phyloP scores from a whole-genome alignment of 1,284 basidiomycete species.

The Cryptococcus sp. region DNA sequence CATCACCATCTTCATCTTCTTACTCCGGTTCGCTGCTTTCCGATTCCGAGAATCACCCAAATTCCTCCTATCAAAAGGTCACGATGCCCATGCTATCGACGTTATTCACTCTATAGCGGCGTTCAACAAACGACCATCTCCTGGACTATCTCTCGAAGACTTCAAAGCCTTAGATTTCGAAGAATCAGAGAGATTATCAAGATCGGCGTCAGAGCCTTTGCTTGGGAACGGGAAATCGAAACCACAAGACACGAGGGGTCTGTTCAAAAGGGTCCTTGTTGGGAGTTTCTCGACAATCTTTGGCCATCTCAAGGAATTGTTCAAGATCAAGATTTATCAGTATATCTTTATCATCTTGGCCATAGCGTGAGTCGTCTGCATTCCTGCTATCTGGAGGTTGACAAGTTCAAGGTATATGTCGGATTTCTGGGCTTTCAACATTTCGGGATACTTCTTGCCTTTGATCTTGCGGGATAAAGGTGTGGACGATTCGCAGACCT shows the following conservation, averaged over 20 bases:
- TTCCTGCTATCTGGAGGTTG: neutral
- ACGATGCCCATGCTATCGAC: conserved; percentile 64
- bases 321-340: conserved; percentile 30
- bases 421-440: conserved; percentile 39
- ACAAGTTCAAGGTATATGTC: conserved; percentile 22
- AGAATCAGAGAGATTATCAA: conserved; percentile 4
- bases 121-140: conserved; percentile 55
- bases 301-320: conserved; percentile 37
- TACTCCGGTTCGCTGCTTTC: conserved; percentile 66
- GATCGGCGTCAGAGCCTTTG: neutral
- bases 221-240: neutral
- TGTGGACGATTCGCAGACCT: conserved; percentile 26
- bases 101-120: conserved; percentile 64
- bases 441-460: conserved; percentile 47
- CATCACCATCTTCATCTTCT: conserved; percentile 48
- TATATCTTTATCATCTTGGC: conserved; percentile 36
- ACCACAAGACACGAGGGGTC: neutral
- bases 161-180: conserved; percentile 40
- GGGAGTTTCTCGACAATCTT: conserved; percentile 23
- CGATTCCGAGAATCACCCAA: conserved; percentile 68
- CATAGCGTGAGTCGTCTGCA: neutral
- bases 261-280: conserved; percentile 16
- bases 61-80: conserved; percentile 66
- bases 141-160: conserved; percentile 41
- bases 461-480: conserved; percentile 40